phyloP scores from a whole-genome alignment of 2,329 filamentous ascomycete genomes.

The Aspergillus sp. region DNA sequence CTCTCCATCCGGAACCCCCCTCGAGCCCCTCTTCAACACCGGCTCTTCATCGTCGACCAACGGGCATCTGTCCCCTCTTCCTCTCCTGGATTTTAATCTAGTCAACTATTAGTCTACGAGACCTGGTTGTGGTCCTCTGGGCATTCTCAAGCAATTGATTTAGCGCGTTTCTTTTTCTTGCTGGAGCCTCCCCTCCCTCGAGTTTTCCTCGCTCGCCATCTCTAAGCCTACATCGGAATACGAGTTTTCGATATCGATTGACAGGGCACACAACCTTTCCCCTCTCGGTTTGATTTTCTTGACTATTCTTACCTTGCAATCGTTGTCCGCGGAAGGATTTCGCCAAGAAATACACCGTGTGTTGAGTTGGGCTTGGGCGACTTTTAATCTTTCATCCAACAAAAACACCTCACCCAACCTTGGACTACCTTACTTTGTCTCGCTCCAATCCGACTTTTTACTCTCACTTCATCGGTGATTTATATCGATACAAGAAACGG shows the following conservation, averaged over 20 bases:
- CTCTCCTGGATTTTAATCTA: not conserved
- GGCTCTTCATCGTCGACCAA: not conserved
- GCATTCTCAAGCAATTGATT: not conserved
- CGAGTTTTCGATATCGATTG: not conserved
- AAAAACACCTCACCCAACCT: not conserved
- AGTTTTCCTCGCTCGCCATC: not conserved
- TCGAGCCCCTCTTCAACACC: not conserved
- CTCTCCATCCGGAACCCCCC: not conserved
- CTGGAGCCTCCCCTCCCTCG: not conserved
- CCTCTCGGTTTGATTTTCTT: not conserved
- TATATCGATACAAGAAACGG: conserved; percentile 27
- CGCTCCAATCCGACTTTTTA: not conserved
- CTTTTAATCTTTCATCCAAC: not conserved
- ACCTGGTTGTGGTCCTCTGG: not conserved
- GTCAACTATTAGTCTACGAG: not conserved
- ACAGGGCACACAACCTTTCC: not conserved
- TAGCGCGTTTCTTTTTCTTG: not conserved
- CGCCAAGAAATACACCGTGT: not conserved
- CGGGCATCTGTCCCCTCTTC: not conserved
- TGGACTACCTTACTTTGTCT: not conserved
- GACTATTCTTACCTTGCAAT: not conserved
- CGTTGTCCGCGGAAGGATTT: not conserved
- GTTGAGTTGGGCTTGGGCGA: not conserved
- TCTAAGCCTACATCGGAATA: not conserved
- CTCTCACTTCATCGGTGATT: not conserved